Evolutionary conservation across 2,329 filamentous ascomycete genomes (phyloP), one percentile per base, ranked within the genome.

Genomic region (Trematosphaeria pertusa): DNA sequence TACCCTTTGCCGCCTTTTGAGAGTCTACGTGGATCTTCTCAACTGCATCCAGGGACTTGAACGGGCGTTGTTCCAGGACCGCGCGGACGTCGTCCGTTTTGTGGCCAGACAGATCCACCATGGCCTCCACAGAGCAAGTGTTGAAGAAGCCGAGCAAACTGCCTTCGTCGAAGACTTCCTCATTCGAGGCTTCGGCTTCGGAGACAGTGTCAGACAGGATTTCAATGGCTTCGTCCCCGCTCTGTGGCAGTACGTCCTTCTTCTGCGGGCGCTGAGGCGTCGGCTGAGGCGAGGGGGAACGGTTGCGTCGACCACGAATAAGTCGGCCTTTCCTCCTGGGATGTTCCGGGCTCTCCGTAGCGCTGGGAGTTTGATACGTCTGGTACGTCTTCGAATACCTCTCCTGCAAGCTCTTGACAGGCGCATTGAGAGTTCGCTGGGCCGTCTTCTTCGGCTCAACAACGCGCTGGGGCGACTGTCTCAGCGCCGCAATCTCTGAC

Each of bases 121-220:
- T 81, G 46, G 93, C 89, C 26, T 87, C 82, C 8, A 84, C 75
- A 4, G 85, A 84, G 67, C 89, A 94, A 0, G 80, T 84, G 64
- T 97, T 97, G 71, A 99, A 86, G 62, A 91, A 95, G 6, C 85
- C 81, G 20, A 97, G 76, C 5, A 97, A 82, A 44, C 80, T 80
- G 4, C 63, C 64, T 21, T 84, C 78, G 31, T 83, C 67, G 21
- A 67, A 58, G 19, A 54, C 61, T 8, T 71, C 64, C 11, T 48
- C 54, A 5, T 50, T 61, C 19, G 50, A 55, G 4, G 32, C 42
- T 3, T 20, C 38, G 11, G 71, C 71, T 10, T 78, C 77, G 1
- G 78, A 77, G 14, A 80, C 75, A 24, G 71, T 68, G n/a, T 56
- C 59, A 11, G 56, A 62, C 2, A 60, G 50, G 12, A 62, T 48